These are phyloP conservation scores for Fusarium transvaalense DNA, from an alignment of 2,329 filamentous ascomycete genomes.

Conservation along the genomic window DNA sequence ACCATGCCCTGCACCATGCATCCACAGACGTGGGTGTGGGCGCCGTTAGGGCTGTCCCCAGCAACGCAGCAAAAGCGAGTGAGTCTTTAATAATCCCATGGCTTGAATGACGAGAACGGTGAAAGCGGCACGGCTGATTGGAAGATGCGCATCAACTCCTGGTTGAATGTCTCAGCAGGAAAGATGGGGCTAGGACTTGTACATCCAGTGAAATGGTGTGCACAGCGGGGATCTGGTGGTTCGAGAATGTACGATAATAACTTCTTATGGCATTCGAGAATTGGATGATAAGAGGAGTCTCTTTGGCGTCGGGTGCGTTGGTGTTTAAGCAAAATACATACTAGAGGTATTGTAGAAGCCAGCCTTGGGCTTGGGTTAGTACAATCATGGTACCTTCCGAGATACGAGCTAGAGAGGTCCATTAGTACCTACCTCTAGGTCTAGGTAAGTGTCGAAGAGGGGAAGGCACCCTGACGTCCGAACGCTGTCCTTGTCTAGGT, in stretches of 20 bases:
- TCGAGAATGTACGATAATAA: slow-evolving; percentile 2
- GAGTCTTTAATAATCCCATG: slow-evolving; percentile 15
- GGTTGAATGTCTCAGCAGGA: slow-evolving; percentile 24
- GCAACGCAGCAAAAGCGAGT: slow-evolving; percentile 29
- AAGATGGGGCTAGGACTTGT: slow-evolving; percentile 26
- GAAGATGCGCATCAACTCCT: slow-evolving; percentile 23
- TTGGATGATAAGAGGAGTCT: slow-evolving; percentile 14
- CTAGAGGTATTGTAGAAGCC: neutral
- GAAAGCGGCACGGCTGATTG: slow-evolving; percentile 47
- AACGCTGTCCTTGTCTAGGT: slow-evolving; percentile 27
- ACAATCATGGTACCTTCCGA: slow-evolving; percentile 7
- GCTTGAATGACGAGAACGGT: slow-evolving; percentile 43
- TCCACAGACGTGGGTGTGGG: slow-evolving; percentile 44
- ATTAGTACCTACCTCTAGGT: too few species aligned
- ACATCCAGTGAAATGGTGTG: slow-evolving; percentile 16
- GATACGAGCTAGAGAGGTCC: neutral
- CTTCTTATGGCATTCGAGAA: slow-evolving; percentile 17
- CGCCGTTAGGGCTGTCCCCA: slow-evolving; percentile 47
- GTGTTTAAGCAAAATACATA: slow-evolving; percentile 7
- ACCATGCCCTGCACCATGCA: slow-evolving; percentile 43
- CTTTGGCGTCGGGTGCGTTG: neutral
- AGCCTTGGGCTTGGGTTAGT: neutral
- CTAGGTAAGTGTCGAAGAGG: slow-evolving; percentile 21
- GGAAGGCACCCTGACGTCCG: slow-evolving; percentile 29
- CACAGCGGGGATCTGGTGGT: slow-evolving; percentile 8